Evolutionary conservation across 495 filamentous ascomycete species (phyloP).

Genomic region (Alectoria sarmentosa): DNA sequence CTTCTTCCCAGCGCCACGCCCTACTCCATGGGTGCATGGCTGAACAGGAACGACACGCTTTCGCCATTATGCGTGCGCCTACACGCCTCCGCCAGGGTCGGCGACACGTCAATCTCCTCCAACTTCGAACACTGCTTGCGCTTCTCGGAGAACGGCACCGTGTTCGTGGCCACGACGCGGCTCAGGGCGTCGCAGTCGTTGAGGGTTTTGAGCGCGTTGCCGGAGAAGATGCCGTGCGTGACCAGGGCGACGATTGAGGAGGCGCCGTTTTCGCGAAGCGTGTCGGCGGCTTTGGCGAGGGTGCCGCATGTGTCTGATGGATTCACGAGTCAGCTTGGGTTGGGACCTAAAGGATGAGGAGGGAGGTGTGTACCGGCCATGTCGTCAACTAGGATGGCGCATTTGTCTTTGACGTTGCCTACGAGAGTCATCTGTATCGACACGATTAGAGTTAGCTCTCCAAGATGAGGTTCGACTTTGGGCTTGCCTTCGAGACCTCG

Average conservation of each 20-base stretch:
- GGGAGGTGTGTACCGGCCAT: constrained; percentile 39
- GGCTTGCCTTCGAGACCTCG: constrained; percentile 1
- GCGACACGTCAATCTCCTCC: constrained; percentile 87
- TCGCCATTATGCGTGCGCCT: constrained; percentile 94
- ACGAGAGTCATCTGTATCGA: constrained; percentile 72
- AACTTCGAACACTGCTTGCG: constrained; percentile 69
- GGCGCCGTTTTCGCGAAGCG: constrained; percentile 83
- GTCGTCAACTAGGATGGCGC: constrained; percentile 75
- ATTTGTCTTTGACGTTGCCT: constrained; percentile 53
- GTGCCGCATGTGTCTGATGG: constrained; percentile 80
- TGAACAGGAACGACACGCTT: constrained; percentile 91
- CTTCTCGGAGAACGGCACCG: constrained; percentile 85
- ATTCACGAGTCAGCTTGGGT: constrained; percentile 55
- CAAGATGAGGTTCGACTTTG: neutral
- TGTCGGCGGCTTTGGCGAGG: constrained; percentile 85
- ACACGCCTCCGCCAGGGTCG: constrained; percentile 55
- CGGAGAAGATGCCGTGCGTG: constrained; percentile 90
- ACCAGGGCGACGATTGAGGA: constrained; percentile 87
- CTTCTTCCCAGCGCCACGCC: constrained; percentile 18
- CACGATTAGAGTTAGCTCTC: neutral
- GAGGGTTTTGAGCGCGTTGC: constrained; percentile 82
- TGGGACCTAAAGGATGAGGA: constrained; percentile 46
- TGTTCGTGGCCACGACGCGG: constrained; percentile 90
- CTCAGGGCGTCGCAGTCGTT: constrained; percentile 69
- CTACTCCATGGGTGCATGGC: constrained; percentile 57